Evolutionary conservation across 1,284 basidiomycete genomes (phyloP), one percentile per base, ranked within the genome.

Genomic region (Porodaedalea pini): DNA sequence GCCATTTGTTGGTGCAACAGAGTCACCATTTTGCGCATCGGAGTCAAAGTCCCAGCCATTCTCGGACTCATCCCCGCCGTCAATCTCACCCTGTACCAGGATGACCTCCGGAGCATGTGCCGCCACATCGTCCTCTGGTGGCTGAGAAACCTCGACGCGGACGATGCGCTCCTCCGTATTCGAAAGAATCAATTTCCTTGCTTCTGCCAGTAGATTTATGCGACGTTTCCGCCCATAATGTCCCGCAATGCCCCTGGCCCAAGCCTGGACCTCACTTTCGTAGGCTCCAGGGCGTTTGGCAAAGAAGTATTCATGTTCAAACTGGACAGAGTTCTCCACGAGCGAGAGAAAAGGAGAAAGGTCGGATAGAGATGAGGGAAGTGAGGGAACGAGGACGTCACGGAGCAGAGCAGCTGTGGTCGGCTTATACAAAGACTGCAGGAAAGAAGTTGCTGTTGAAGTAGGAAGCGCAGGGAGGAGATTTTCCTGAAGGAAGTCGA

Each of bases 221-320:
- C 89, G 77, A 61, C 88, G 72, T 65, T 82, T 81, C 59, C 82
- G 80, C 68, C 90, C 89, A 65, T 90, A 92, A 69, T 92, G 90
- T 2, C 77, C 71, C 29, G 79, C 78, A 17, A 88, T 74, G 2
- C 78, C 78, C 54, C 82, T 77, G 2, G 77, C 79, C 89, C 89
- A 92, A 4, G 68, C 61, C 67, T 78, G 76, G 52, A 89, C 76
- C 17, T 81, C 73, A 34, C 73, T 72, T 44, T 86, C 82, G 34
- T 15, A 2, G 47, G 5, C 8, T 39, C 25, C 27, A 11, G 31
- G n/a, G 11, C 85, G 71, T 57, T 83, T 63, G 10, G 68, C 69
- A n/a, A 78, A 66, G 19, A 86, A 67, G 59, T 79, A 78, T 31
- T 73, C 71, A 10, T 76, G 72, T 70, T 94, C 92, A 51, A 90